phyloP scores from a whole-genome alignment of 345 rosid genomes.

The Lepidium africanum region DNA sequence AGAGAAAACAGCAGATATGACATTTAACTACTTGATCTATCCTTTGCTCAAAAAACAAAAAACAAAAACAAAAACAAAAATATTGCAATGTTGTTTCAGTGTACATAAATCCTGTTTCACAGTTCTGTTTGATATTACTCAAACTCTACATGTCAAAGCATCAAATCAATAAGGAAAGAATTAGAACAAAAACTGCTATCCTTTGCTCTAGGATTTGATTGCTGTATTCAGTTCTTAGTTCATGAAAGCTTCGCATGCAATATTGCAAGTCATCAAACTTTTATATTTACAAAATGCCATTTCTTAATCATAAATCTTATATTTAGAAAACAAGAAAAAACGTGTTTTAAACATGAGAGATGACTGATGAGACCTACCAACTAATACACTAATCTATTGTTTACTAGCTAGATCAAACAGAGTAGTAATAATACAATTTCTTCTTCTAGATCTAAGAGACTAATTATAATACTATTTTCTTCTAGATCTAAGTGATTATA shows the following conservation, averaged over 20 bases:
- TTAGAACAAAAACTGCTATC: not conserved
- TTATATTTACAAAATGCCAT: not conserved
- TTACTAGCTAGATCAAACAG: slow-evolving; percentile 3
- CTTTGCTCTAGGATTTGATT: not conserved
- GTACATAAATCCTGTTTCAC: slow-evolving; percentile 3
- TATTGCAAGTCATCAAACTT: not conserved
- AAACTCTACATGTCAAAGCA: not conserved
- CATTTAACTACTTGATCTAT: no score
- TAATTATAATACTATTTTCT: not conserved
- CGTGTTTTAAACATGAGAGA: slow-evolving; percentile 19
- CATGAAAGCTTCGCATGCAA: no score
- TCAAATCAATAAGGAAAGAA: not conserved
- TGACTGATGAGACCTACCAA: not conserved
- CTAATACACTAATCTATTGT: not conserved
- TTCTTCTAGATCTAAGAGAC: slow-evolving; percentile 7
- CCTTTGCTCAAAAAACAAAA: no score
- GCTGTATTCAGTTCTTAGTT: no score
- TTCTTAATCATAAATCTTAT: not conserved
- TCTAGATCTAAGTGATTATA: slow-evolving; percentile 13
- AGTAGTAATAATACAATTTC: not conserved
- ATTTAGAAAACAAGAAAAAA: not conserved
- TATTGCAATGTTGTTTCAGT: not conserved
- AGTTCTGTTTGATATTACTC: slow-evolving; percentile 6
- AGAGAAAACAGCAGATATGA: no score
- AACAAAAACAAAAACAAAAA: no score